phyloP scores from a whole-genome alignment of 2,329 filamentous ascomycete genomes.

The Didymella pomorum region DNA sequence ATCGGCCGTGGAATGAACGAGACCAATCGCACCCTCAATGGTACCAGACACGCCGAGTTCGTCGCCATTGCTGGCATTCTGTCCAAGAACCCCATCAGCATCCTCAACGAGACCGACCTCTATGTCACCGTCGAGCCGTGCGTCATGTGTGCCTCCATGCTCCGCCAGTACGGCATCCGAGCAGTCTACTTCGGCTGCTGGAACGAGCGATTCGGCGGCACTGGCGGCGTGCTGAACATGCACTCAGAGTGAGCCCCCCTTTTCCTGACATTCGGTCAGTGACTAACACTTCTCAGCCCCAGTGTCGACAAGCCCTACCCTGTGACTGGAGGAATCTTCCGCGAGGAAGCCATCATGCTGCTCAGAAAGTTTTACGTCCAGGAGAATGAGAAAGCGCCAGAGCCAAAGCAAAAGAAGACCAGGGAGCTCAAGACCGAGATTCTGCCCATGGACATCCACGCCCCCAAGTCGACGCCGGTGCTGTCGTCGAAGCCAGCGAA shows the following conservation, averaged over 20 bases:
- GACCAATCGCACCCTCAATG: slow-evolving; percentile 68
- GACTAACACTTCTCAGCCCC: slow-evolving; percentile 53
- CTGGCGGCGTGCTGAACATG: slow-evolving; percentile 89
- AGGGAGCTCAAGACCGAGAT: slow-evolving; percentile 69
- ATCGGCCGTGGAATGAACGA: slow-evolving; percentile 96
- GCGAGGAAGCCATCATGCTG: slow-evolving; percentile 91
- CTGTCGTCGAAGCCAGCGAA: slow-evolving; percentile 11
- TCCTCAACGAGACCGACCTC: slow-evolving; percentile 77
- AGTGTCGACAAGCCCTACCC: slow-evolving; percentile 81
- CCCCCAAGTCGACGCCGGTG: slow-evolving; percentile 42
- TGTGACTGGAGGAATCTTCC: slow-evolving; percentile 85
- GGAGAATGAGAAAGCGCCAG: slow-evolving; percentile 85
- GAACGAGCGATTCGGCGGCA: slow-evolving; percentile 97
- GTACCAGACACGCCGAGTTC: slow-evolving; percentile 94
- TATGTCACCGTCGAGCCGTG: slow-evolving; percentile 99
- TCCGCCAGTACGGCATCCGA: slow-evolving; percentile 86
- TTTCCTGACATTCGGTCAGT: background rate
- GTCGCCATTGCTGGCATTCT: slow-evolving; percentile 78
- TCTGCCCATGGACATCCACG: slow-evolving; percentile 54
- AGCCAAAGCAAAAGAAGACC: slow-evolving; percentile 70
- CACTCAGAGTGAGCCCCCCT: slow-evolving; percentile 67
- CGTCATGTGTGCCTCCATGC: slow-evolving; percentile 95
- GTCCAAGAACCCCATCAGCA: slow-evolving; percentile 68
- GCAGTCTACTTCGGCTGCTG: slow-evolving; percentile 94
- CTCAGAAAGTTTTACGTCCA: slow-evolving; percentile 96